phyloP scores from a whole-genome alignment of 306 rosid genomes.

The Sindora glabra region DNA sequence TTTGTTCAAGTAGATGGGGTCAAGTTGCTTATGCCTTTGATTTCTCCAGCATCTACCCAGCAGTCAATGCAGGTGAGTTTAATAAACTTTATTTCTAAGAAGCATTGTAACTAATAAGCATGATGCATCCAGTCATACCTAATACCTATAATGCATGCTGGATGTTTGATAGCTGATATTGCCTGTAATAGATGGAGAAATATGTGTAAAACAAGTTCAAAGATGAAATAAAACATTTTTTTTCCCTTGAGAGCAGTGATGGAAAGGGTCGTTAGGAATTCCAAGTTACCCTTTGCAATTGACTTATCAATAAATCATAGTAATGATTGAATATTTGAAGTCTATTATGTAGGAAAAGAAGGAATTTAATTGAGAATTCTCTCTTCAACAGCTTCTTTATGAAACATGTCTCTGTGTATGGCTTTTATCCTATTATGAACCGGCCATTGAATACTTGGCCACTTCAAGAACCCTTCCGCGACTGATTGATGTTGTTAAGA shows the following conservation, averaged over 20 bases:
- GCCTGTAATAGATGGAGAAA: slow-evolving; percentile 5
- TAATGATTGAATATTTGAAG: background rate
- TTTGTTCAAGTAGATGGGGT: slow-evolving; percentile 90
- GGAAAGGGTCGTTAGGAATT: background rate
- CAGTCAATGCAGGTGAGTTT: slow-evolving; percentile 84
- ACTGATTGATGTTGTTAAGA: slow-evolving; percentile 79
- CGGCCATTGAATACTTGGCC: slow-evolving; percentile 93
- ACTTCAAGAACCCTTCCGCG: slow-evolving; percentile 87
- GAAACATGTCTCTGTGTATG: slow-evolving; percentile 93
- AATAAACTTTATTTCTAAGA: too few species aligned
- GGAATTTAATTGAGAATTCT: slow-evolving; percentile 19
- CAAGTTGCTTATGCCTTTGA: slow-evolving; percentile 85
- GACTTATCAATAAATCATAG: background rate
- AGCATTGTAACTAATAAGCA: slow-evolving; percentile 14
- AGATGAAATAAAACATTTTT: too few species aligned
- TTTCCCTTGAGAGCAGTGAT: background rate
- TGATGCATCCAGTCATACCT: background rate
- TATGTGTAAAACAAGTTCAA: background rate
- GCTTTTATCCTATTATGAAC: slow-evolving; percentile 93
- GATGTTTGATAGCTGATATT: slow-evolving; percentile 2
- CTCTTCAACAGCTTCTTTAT: slow-evolving; percentile 76
- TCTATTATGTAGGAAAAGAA: background rate
- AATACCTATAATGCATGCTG: slow-evolving; percentile 5
- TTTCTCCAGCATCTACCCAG: slow-evolving; percentile 93
- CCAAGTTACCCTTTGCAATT: slow-evolving; percentile 1